Evolutionary conservation across 768 basidiomycete species (phyloP), one percentile per base, ranked within the genome.

Genomic region (Boletus tylopilopsis): DNA sequence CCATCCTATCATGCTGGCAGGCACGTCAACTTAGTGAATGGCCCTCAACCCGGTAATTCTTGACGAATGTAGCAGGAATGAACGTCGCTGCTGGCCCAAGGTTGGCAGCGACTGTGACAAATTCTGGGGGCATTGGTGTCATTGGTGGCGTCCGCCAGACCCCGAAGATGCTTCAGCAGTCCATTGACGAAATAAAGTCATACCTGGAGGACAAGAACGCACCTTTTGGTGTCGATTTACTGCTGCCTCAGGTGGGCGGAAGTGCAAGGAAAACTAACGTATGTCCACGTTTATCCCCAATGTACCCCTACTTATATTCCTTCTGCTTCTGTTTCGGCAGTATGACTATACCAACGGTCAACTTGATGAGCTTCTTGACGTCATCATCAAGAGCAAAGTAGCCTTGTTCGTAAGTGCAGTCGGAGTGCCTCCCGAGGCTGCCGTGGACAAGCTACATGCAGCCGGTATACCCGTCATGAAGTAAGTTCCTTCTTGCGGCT

Each of bases 61-160:
- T 51, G 32, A 61, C 42, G 13, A 35, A 36, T 21, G 19, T 39
- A 34, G 6, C 43, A 66, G 64, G 64, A 21, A 91, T 92, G 90
- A 90, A 89, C 62, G 83, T 92, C 27, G 90, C 90, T 44, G 87
- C 90, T 40, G 89, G 89, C 6, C 88, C 90, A 11, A 85, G 76
- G 67, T 71, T 94, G 8, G 91, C 91, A 18, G 92, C 90, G 19
- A 82, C 88, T 2, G 90, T 94, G n/a, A 90, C 90, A n/a, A 94
- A 94, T 61, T 81, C 92, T 19, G 92, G 84, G 57, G 89, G 88
- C 6, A 83, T 88, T 56, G 93, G 93, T 19, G 90, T 93, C 59
- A 92, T 94, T 55, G 93, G 91, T 4, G 93, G 92, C 29, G 67
- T 88, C 38, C 77, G 79, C 32, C 85, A 86, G 61, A 86, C 75